A percentile compares a stretch with the other conserved stretches of the same genome.
Conservation (phyloP, 352 stramenopile genomes). For the Pythium utonaiense region DNA sequence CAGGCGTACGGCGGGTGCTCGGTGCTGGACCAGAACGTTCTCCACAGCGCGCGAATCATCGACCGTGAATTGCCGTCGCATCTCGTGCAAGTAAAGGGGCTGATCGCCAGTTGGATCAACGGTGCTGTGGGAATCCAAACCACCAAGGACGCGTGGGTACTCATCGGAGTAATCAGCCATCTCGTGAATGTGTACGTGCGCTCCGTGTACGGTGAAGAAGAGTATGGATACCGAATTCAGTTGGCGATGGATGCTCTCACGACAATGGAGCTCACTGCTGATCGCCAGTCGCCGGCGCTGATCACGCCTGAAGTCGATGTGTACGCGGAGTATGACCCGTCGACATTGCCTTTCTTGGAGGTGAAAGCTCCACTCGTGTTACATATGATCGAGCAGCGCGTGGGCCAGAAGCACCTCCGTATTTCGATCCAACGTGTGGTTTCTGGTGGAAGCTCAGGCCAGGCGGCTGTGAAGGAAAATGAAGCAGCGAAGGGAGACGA, state of each 20-base stretch:
- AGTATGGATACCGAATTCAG: slow-evolving; percentile 85
- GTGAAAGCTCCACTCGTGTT: slow-evolving; percentile 78
- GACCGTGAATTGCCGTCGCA: slow-evolving; percentile 79
- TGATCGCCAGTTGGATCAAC: slow-evolving; percentile 77
- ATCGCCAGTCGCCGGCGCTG: slow-evolving; percentile 57
- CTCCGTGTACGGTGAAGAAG: slow-evolving; percentile 76
- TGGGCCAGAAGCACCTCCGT: slow-evolving; percentile 63
- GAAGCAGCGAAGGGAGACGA: slow-evolving; percentile 24
- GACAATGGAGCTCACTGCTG: slow-evolving; percentile 76
- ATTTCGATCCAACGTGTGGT: slow-evolving; percentile 81
- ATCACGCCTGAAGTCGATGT: slow-evolving; percentile 79
- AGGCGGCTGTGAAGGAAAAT: slow-evolving; percentile 24
- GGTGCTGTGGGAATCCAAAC: slow-evolving; percentile 77
- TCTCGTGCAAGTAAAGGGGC: slow-evolving; percentile 71
- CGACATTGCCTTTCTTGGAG: slow-evolving; percentile 68
- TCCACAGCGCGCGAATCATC: slow-evolving; percentile 78
- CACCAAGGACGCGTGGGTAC: slow-evolving; percentile 84
- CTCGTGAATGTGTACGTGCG: slow-evolving; percentile 81
- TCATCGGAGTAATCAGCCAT: slow-evolving; percentile 77
- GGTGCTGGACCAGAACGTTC: slow-evolving; percentile 73
- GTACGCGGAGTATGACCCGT: slow-evolving; percentile 78
- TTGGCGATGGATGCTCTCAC: slow-evolving; percentile 81
- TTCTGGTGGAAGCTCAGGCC: slow-evolving; percentile 28
- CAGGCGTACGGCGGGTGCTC: slow-evolving; percentile 65
- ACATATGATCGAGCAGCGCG: slow-evolving; percentile 87